phyloP scores from a whole-genome alignment of 2,329 filamentous ascomycete species.

The Verticillium klebahnii region DNA sequence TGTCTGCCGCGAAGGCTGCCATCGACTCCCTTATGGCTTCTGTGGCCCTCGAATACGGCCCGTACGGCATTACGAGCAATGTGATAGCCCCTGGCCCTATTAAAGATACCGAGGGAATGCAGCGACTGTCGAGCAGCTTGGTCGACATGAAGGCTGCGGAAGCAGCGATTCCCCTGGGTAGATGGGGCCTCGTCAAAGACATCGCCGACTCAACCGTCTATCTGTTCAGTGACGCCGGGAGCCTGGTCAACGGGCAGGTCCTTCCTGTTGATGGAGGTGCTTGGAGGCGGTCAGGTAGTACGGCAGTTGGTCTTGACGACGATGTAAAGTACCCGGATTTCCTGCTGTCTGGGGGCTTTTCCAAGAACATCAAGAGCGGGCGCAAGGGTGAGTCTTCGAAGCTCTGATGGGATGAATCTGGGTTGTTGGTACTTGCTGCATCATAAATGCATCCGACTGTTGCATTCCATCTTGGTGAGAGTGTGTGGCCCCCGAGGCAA shows the following conservation, averaged over 20 bases:
- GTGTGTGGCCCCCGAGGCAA: too few relatives aligned
- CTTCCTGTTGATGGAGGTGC: conserved; percentile 67
- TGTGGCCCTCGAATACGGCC: conserved; percentile 85
- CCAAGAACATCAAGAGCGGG: conserved; percentile 25
- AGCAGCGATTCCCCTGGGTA: conserved; percentile 63
- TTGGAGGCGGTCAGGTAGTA: conserved; percentile 47
- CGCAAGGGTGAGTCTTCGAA: conserved; percentile 30
- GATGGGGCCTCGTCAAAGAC: conserved; percentile 76
- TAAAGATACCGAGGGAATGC: conserved; percentile 75
- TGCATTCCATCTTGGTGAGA: background rate
- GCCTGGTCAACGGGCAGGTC: conserved; percentile 78
- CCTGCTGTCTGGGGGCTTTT: conserved; percentile 27
- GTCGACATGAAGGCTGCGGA: conserved; percentile 26
- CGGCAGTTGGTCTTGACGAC: conserved; percentile 41
- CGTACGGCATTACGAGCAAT: conserved; percentile 80
- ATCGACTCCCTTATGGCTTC: conserved; percentile 80
- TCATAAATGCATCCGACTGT: background rate
- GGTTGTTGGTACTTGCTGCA: background rate
- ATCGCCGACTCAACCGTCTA: conserved; percentile 91
- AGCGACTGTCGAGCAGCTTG: conserved; percentile 47
- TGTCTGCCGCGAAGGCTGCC: conserved; percentile 85
- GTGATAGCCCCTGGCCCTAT: conserved; percentile 87
- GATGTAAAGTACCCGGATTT: conserved; percentile 51
- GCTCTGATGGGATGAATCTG: conserved; percentile 22
- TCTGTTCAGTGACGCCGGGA: conserved; percentile 79